Percentiles rank a stretch among this genome's conserved stretches.
phyloP scores from a whole-genome alignment of 2,329 filamentous ascomycete species.

The Pleochaeta shiraiana region DNA sequence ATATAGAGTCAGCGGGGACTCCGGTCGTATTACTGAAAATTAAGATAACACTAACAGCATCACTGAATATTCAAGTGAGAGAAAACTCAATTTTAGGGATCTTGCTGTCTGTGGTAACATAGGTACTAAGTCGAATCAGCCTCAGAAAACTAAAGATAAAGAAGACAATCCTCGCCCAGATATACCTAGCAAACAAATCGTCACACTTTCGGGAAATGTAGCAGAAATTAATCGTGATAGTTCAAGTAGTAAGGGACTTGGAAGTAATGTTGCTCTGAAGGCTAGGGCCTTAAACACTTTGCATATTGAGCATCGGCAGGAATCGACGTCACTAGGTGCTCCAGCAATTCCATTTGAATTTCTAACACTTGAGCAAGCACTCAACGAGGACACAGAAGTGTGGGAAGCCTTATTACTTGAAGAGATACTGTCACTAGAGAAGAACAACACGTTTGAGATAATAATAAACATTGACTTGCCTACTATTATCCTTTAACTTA shows the following conservation, averaged over 20 bases:
- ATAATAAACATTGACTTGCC: not conserved
- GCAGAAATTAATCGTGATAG: not conserved
- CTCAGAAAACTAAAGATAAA: not conserved
- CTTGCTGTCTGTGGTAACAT: too few species aligned
- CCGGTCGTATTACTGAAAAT: too few species aligned
- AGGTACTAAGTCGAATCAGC: not conserved
- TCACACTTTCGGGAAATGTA: too few species aligned
- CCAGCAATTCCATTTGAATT: not conserved
- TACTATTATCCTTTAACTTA: not conserved
- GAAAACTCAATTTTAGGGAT: too few species aligned
- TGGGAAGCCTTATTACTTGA: not conserved
- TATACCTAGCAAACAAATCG: not conserved
- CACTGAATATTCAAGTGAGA: too few species aligned
- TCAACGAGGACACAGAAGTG: not conserved
- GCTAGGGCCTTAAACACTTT: not conserved
- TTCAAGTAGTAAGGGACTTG: not conserved
- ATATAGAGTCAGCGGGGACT: too few species aligned
- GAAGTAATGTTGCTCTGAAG: not conserved
- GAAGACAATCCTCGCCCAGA: not conserved
- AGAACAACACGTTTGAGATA: not conserved
- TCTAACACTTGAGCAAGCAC: not conserved
- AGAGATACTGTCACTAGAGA: not conserved
- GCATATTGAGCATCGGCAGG: not conserved
- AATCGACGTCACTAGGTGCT: not conserved
- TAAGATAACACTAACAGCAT: too few species aligned